Evolutionary conservation across 2,329 filamentous ascomycete species (phyloP).

Genomic region (Colletotrichum sp.): DNA sequence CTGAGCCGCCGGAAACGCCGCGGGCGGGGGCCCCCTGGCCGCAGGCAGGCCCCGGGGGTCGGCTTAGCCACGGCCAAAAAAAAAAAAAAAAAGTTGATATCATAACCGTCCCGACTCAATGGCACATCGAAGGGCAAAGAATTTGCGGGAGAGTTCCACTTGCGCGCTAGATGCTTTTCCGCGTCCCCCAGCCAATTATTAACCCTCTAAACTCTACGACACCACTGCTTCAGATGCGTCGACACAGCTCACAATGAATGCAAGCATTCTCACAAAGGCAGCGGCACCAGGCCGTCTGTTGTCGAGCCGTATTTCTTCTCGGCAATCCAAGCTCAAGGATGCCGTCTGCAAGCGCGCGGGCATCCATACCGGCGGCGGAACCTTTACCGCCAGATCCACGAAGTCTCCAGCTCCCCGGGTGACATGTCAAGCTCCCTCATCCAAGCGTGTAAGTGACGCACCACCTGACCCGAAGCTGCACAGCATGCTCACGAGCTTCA

Average conservation of each 20-base stretch:
- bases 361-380: slow-evolving; percentile 17
- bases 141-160: slow-evolving; percentile 26
- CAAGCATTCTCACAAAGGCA: slow-evolving; percentile 51
- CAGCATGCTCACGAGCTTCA: background rate
- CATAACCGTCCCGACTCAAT: slow-evolving; percentile 13
- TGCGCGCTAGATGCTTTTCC: slow-evolving; percentile 9
- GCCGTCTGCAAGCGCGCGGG: slow-evolving; percentile 40
- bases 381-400: slow-evolving; percentile 12
- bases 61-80: too few relatives aligned
- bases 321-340: slow-evolving; percentile 43
- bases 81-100: slow-evolving; percentile 22
- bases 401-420: slow-evolving; percentile 25
- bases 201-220: slow-evolving; percentile 6
- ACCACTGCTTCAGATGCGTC: slow-evolving; percentile 15
- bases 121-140: slow-evolving; percentile 28
- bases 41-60: too few relatives aligned
- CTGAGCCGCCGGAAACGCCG: too few relatives aligned
- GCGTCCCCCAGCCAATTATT: slow-evolving; percentile 7
- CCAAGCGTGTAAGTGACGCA: slow-evolving; percentile 23
- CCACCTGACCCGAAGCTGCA: background rate
- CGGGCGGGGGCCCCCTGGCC: too few relatives aligned
- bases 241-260: slow-evolving; percentile 46
- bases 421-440: slow-evolving; percentile 30
- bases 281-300: slow-evolving; percentile 51
- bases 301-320: slow-evolving; percentile 35